A percentile compares a stretch with the other conserved stretches of the same genome.
These are phyloP conservation scores for Pyrenula massariospora DNA, from an alignment of 495 filamentous ascomycete species.

Conservation along the genomic window DNA sequence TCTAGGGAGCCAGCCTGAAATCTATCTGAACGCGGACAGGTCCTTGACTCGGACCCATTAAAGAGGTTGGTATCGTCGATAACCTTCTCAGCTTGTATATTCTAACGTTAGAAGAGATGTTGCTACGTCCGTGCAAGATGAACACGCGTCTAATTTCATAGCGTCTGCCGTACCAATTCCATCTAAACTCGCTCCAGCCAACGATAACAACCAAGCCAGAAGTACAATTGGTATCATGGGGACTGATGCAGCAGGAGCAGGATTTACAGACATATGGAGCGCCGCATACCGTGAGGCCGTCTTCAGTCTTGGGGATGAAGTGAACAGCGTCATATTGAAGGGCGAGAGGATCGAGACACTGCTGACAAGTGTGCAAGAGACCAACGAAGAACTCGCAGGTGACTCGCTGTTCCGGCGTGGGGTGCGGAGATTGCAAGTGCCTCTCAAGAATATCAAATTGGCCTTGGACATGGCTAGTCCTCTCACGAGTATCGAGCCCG, in stretches of 20 bases:
- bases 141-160: too few relatives aligned
- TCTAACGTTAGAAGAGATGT: too few relatives aligned
- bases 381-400: background rate
- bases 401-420: slow-evolving; percentile 1
- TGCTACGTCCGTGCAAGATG: too few relatives aligned
- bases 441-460: slow-evolving; percentile 2
- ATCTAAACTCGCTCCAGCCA: too few relatives aligned
- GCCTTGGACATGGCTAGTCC: slow-evolving; percentile 1
- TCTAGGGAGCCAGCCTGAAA: too few relatives aligned
- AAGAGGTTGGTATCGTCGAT: too few relatives aligned
- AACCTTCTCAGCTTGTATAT: too few relatives aligned
- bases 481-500: too few relatives aligned
- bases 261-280: slow-evolving; percentile 2
- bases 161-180: too few relatives aligned
- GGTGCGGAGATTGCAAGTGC: slow-evolving; percentile 1
- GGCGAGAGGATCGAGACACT: slow-evolving; percentile 1
- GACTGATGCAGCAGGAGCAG: background rate
- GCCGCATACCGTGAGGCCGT: slow-evolving; percentile 3
- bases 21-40: too few relatives aligned
- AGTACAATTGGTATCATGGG: background rate
- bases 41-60: too few relatives aligned
- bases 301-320: slow-evolving; percentile 1
- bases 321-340: slow-evolving; percentile 1
- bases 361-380: slow-evolving; percentile 1
- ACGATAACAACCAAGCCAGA: background rate